Base-by-base conservation (phyloP, 495 filamentous ascomycete genomes). In the Aspergillus bridgeri region DNA sequence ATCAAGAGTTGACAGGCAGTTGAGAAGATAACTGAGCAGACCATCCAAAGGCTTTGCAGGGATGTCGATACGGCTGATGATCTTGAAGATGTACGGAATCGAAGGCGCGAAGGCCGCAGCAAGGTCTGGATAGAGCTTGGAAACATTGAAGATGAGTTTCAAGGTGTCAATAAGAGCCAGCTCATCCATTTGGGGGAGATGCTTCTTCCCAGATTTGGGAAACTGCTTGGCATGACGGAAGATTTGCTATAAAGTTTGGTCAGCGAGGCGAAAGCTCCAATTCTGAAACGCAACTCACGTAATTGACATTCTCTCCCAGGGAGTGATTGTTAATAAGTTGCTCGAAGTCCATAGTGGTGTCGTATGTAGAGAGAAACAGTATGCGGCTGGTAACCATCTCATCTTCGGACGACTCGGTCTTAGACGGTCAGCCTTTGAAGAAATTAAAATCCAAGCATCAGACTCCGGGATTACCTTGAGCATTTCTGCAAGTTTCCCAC, bases 131-230 rank as follows among this genome's bases (percentile, higher is more conserved):
- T 83, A 86, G 60, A 86, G 83, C 65, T 91, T 85, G 5, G 85
- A 87, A 42, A 96, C 73, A 69, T 96, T 97, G 75, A 95, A 98
- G 6, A 96, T 71, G 45, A 98, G 77, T 65, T 97, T 96, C 13
- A 95, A 73, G 2, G 86, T 91, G 65, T 98, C 95, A 0, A 76
- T 81, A 5, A 98, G 76, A 7, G 91, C 92, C 79, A 93, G 82
- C 59, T 86, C 83, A 55, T 88, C 86, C 78, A 91, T 89, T 3
- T 87, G 81, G 24, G 84, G 69, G 5, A 76, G 64, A 27, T 69
- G 68, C 43, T 65, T 68, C 24, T 65, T 64, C 8, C 74, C 72
- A 2, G 70, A 69, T 64, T 80, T 77, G 7, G 81, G 77, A 58
- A 82, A 81, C 64, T 81, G 76, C 51, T 79, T 80, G 9, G 89